Evolutionary conservation across 768 basidiomycete genomes (phyloP).

Genomic region (Mycena polygramma): DNA sequence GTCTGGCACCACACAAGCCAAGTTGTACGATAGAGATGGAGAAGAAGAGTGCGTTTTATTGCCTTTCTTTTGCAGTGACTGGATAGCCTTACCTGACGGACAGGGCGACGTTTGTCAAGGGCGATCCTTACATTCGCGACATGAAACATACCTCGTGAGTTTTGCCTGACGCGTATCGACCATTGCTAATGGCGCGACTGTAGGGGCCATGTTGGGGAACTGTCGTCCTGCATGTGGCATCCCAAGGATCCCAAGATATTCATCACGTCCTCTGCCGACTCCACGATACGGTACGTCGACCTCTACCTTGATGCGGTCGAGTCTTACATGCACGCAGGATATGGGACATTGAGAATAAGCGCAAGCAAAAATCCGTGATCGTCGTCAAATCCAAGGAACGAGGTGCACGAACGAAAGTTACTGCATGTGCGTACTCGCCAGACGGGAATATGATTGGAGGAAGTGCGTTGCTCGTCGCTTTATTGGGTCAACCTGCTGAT

Average conservation of each 20-base stretch:
- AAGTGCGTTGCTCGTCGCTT: slow-evolving; percentile 60
- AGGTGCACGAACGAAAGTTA: slow-evolving; percentile 93
- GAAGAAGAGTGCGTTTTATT: slow-evolving; percentile 83
- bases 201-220: slow-evolving; percentile 95
- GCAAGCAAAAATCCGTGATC: slow-evolving; percentile 96
- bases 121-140: slow-evolving; percentile 98
- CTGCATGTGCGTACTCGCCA: slow-evolving; percentile 85
- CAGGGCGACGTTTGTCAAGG: slow-evolving; percentile 89
- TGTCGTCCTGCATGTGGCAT: slow-evolving; percentile 94
- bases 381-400: slow-evolving; percentile 97
- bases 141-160: slow-evolving; percentile 98
- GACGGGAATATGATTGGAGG: slow-evolving; percentile 94
- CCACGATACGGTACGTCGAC: slow-evolving; percentile 83
- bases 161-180: slow-evolving; percentile 20
- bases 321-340: slow-evolving; percentile 64
- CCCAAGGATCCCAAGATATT: slow-evolving; percentile 88
- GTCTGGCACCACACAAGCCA: slow-evolving; percentile 90
- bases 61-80: slow-evolving; percentile 36
- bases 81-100: slow-evolving; percentile 64
- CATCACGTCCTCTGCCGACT: slow-evolving; percentile 95
- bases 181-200: slow-evolving; percentile 21
- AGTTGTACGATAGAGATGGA: slow-evolving; percentile 92
- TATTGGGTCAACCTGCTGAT: slow-evolving; percentile 22
- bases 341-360: slow-evolving; percentile 93
- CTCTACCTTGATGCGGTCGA: slow-evolving; percentile 33